Evolutionary conservation across 148 eudicot genomes (phyloP).

Genomic region (Camellia lanceoleosa): DNA sequence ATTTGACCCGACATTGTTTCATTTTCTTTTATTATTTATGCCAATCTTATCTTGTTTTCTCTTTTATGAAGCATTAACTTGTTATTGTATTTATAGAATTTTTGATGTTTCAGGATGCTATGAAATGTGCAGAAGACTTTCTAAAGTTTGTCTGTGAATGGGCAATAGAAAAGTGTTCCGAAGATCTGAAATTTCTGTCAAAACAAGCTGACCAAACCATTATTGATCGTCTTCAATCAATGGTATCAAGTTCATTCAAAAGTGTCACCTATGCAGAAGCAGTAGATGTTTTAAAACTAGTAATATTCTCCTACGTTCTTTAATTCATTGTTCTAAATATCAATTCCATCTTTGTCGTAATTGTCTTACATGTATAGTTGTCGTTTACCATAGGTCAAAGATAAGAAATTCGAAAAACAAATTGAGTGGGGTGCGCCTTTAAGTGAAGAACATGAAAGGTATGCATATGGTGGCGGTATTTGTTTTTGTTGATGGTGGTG

Average conservation of each 20-base stretch:
- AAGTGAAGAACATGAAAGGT: conserved; percentile 90
- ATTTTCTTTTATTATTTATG: too few relatives aligned
- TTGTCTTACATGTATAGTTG: background rate
- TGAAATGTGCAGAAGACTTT: conserved; percentile 70
- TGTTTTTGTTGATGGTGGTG: background rate
- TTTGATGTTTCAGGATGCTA: conserved; percentile 58
- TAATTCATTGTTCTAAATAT: background rate
- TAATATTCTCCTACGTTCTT: conserved; percentile 5
- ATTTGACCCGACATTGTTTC: too few relatives aligned
- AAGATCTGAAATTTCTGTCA: conserved; percentile 62
- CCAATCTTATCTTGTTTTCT: too few relatives aligned
- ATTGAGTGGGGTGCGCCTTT: conserved; percentile 60
- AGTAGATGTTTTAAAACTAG: conserved; percentile 62
- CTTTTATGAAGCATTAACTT: too few relatives aligned
- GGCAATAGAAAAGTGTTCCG: conserved; percentile 52
- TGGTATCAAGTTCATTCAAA: conserved; percentile 44
- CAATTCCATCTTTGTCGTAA: background rate
- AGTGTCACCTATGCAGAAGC: conserved; percentile 75
- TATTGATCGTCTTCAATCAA: conserved; percentile 50
- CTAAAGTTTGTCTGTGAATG: conserved; percentile 69
- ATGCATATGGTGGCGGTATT: conserved; percentile 2
- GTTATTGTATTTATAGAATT: background rate
- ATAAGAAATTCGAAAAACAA: conserved; percentile 39
- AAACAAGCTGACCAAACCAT: conserved; percentile 66
- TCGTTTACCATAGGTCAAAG: conserved; percentile 37